A percentile compares a stretch with the other conserved stretches of the same genome.
Evolutionary conservation across 768 basidiomycete species (phyloP).

Genomic region (Suillus weaverae): DNA sequence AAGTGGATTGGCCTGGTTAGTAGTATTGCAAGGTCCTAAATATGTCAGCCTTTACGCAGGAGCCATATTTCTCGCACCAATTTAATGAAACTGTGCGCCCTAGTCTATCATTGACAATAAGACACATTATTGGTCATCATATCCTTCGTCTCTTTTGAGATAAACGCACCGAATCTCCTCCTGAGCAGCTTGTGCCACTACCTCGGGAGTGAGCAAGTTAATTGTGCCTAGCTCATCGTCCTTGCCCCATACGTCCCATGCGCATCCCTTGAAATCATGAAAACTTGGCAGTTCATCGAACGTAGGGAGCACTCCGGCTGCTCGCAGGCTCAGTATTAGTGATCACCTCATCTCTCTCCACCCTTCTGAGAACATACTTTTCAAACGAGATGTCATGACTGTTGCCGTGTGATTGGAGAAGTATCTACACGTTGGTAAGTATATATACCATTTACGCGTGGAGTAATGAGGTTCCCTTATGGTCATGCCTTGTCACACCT

Average conservation of each 20-base stretch:
- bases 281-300: constrained; percentile 52
- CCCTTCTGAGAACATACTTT: constrained; percentile 14
- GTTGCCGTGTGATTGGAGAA: constrained; percentile 2
- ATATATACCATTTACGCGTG: neutral
- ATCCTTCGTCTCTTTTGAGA: neutral
- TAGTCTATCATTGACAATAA: neutral
- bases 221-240: constrained; percentile 68
- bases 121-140: neutral
- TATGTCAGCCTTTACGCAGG: neutral
- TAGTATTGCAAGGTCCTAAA: neutral
- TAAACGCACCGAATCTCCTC: constrained; percentile 57
- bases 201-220: constrained; percentile 60
- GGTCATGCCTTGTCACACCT: constrained; percentile 7
- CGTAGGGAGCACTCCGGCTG: constrained; percentile 33
- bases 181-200: constrained; percentile 56
- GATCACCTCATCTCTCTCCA: constrained; percentile 8
- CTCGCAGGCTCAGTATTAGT: neutral
- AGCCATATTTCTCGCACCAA: constrained; percentile 44
- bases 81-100: constrained; percentile 61
- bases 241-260: constrained; percentile 68
- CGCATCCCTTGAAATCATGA: constrained; percentile 52
- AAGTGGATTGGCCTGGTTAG: constrained; percentile 62
- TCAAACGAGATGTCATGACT: constrained; percentile 19
- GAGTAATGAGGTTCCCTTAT: neutral
- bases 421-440: constrained; percentile 1